These are phyloP conservation scores for Selenicereus undatus DNA, from an alignment of 148 eudicot genomes.

Conservation along the genomic window DNA sequence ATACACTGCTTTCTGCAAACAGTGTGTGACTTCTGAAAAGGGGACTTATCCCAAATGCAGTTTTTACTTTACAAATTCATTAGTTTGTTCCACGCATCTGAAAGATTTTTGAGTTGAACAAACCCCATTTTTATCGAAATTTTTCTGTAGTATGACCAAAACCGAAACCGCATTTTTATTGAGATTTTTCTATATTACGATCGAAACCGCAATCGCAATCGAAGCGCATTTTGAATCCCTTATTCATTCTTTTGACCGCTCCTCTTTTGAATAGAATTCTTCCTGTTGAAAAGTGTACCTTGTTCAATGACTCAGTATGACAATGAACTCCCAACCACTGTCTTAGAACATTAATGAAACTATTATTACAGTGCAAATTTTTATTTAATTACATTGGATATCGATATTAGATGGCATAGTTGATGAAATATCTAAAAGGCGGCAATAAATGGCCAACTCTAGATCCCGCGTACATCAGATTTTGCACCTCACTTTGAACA, in stretches of 20 bases:
- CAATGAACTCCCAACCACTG: neutral
- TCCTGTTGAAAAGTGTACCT: neutral
- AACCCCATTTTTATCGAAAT: too few relatives aligned
- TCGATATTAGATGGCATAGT: neutral
- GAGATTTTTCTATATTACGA: too few relatives aligned
- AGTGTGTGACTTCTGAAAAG: slow-evolving; percentile 25
- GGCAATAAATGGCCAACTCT: too few relatives aligned
- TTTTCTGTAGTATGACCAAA: too few relatives aligned
- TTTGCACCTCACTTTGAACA: too few relatives aligned
- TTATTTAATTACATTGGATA: neutral
- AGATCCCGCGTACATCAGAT: too few relatives aligned
- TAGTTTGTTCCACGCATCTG: neutral
- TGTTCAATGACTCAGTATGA: neutral
- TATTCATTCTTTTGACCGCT: neutral
- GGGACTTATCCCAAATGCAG: neutral
- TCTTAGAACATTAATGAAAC: neutral
- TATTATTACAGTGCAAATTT: neutral
- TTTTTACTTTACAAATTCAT: neutral
- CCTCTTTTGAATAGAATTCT: neutral
- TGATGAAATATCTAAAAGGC: too few relatives aligned
- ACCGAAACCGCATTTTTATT: too few relatives aligned
- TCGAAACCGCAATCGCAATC: too few relatives aligned
- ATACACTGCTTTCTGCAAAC: slow-evolving; percentile 20
- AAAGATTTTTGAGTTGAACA: too few relatives aligned
- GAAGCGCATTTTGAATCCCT: too few relatives aligned